These are phyloP conservation scores for Tetrapyrgos nigripes DNA, from an alignment of 1,284 basidiomycete species.

Conservation along the genomic window DNA sequence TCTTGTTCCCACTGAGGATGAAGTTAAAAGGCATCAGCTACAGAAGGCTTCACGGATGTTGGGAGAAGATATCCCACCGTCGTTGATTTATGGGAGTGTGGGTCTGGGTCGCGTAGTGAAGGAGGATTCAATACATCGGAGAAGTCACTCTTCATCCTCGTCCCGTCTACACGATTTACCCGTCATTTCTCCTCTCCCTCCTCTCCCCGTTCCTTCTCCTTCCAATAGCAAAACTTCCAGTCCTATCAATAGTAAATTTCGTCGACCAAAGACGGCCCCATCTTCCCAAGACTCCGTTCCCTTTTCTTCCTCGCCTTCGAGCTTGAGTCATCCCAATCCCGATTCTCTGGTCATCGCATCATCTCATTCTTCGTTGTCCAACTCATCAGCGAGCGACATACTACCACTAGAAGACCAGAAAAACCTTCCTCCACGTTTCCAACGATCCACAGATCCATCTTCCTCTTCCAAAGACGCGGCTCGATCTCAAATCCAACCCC, in stretches of 20 bases:
- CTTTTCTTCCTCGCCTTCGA: not conserved
- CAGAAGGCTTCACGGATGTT: constrained; percentile 1
- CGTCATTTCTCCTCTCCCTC: not conserved
- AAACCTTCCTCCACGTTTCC: not conserved
- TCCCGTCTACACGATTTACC: not conserved
- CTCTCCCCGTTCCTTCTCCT: not conserved
- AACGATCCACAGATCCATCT: not conserved
- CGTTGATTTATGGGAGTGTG: not conserved
- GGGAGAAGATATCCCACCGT: constrained; percentile 1
- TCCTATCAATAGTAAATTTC: not conserved
- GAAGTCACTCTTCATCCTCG: not conserved
- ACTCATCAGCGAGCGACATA: not conserved
- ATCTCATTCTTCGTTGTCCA: not conserved
- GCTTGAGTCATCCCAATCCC: not conserved
- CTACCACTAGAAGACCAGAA: not conserved
- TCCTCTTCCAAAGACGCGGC: no score
- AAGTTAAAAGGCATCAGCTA: not conserved
- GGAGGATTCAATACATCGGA: not conserved
- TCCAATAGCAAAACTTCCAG: not conserved
- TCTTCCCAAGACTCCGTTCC: not conserved
- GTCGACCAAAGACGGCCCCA: constrained; percentile 11
- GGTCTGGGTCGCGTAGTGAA: not conserved
- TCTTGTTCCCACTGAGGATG: not conserved
- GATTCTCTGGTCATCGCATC: not conserved
- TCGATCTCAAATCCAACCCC: not conserved